Conservation (phyloP, 2,329 filamentous ascomycete genomes). For the Clonostachys byssicola region DNA sequence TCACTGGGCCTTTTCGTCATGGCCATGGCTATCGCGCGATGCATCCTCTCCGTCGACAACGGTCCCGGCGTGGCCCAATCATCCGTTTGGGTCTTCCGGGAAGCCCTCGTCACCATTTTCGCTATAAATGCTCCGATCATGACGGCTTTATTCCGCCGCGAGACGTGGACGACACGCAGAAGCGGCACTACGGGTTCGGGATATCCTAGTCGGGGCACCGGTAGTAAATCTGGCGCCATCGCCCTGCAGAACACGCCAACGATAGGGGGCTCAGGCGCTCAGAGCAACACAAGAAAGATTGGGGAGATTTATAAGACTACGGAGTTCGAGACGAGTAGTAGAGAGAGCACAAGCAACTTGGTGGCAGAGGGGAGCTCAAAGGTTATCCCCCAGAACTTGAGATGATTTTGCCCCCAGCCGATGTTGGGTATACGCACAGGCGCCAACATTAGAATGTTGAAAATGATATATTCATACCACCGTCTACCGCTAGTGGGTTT, state of each 20-base stretch:
- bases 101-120: slow-evolving; percentile 3
- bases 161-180: neutral
- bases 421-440: too few relatives aligned
- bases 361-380: neutral
- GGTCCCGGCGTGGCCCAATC: slow-evolving; percentile 1
- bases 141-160: slow-evolving; percentile 1
- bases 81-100: slow-evolving; percentile 3
- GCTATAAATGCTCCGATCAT: slow-evolving; percentile 3
- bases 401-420: too few relatives aligned
- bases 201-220: neutral
- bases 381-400: too few relatives aligned
- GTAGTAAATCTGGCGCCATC: neutral
- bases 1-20: slow-evolving; percentile 3
- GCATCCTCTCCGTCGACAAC: slow-evolving; percentile 1
- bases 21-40: slow-evolving; percentile 3
- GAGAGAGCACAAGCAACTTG: slow-evolving; percentile 2
- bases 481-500: too few relatives aligned
- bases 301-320: slow-evolving; percentile 1
- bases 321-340: slow-evolving; percentile 1
- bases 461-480: too few relatives aligned
- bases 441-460: too few relatives aligned
- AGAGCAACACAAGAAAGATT: neutral
- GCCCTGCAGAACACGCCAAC: too few relatives aligned
- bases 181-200: neutral
- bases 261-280: too few relatives aligned